A percentile compares a stretch with the other conserved stretches of the same genome.
These are phyloP conservation scores for Beauveria varroae DNA, from an alignment of 2,329 filamentous ascomycete species.

Conservation along the genomic window DNA sequence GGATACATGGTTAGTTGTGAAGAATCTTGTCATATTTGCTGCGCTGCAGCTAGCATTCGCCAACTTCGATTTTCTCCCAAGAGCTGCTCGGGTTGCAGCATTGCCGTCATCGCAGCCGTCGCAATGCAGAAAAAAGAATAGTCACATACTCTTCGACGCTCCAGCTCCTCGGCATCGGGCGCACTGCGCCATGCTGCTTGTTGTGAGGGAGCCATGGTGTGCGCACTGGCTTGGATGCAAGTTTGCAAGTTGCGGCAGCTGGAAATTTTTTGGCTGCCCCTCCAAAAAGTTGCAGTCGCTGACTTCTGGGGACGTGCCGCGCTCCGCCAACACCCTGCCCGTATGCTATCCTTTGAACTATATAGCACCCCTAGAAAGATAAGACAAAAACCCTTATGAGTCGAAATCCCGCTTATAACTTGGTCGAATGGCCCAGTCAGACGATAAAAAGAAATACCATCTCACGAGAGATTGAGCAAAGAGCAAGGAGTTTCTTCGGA, in stretches of 20 bases:
- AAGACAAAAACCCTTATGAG: no score
- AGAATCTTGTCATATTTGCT: background rate
- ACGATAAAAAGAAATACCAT: no score
- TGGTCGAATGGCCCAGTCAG: no score
- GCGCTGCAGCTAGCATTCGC: background rate
- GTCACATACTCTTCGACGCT: conserved; percentile 50
- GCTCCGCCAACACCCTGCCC: background rate
- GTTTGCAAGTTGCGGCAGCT: conserved; percentile 8
- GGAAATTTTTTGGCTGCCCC: conserved; percentile 25
- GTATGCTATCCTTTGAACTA: background rate
- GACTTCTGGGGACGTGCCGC: conserved; percentile 1
- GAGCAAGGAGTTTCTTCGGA: background rate
- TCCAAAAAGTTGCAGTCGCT: conserved; percentile 17
- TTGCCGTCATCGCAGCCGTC: background rate
- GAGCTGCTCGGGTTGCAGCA: background rate
- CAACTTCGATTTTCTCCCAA: background rate
- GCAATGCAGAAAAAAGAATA: background rate
- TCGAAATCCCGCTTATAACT: no score
- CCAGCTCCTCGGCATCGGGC: conserved; percentile 48
- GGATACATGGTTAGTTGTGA: conserved; percentile 6
- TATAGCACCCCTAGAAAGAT: no score
- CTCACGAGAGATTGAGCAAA: background rate
- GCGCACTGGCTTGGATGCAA: conserved; percentile 2
- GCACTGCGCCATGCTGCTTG: conserved; percentile 27
- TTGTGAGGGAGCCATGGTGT: conserved; percentile 25